Percentiles rank a stretch among this genome's conserved stretches.
Evolutionary conservation across 108 stramenopile species (phyloP).

Genomic region (Fragilariopsis cylindrus): DNA sequence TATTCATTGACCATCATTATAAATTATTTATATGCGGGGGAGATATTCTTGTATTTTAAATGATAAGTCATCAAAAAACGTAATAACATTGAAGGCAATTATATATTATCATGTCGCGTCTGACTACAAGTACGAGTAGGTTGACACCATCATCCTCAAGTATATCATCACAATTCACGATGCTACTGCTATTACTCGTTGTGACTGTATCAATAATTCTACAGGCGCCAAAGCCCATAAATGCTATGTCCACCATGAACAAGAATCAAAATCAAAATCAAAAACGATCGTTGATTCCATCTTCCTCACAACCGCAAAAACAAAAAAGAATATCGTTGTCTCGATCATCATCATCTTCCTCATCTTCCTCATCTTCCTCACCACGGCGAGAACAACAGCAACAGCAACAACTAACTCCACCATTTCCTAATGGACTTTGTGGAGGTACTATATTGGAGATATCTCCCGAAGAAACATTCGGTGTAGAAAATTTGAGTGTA

Average conservation of each 20-base stretch:
- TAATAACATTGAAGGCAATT: no score
- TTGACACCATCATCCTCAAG: no score
- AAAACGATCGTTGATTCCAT: neutral
- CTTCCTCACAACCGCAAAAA: neutral
- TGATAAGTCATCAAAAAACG: no score
- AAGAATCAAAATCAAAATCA: neutral
- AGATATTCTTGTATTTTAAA: no score
- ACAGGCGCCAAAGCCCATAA: neutral
- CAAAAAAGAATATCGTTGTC: constrained; percentile 10
- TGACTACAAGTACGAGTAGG: no score
- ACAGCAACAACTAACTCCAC: constrained; percentile 34
- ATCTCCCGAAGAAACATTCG: constrained; percentile 44
- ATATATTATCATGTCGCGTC: no score
- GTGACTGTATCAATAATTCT: no score
- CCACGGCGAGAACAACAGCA: neutral
- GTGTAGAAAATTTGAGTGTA: constrained; percentile 38
- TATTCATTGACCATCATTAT: no score
- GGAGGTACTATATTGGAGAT: constrained; percentile 46
- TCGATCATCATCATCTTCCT: constrained; percentile 35
- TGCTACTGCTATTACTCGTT: no score
- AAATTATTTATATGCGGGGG: no score
- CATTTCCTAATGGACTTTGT: constrained; percentile 63
- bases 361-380: neutral
- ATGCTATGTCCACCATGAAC: constrained; percentile 1
- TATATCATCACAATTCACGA: no score